phyloP scores from a whole-genome alignment of 2,329 filamentous ascomycete species.

The Tricladium varicosporioides region DNA sequence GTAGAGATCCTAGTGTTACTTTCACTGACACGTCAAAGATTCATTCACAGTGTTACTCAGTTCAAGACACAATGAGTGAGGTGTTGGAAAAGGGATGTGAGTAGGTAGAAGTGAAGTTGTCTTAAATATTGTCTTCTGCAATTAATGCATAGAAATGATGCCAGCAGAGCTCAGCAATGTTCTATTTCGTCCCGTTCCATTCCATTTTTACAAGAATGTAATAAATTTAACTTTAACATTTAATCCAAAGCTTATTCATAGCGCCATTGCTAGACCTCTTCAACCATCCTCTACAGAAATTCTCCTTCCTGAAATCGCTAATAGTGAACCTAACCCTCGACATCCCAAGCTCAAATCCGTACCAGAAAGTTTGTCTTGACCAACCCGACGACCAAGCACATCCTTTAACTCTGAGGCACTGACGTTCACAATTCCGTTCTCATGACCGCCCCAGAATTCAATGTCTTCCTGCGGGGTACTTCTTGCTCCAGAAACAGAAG shows the following conservation, averaged over 20 bases:
- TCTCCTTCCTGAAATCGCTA: background rate
- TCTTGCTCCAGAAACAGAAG: conserved; percentile 3
- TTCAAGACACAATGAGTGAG: no score
- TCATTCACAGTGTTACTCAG: no score
- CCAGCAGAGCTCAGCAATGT: background rate
- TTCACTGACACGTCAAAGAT: no score
- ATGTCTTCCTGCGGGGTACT: conserved; percentile 8
- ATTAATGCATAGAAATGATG: no score
- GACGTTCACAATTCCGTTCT: conserved; percentile 10
- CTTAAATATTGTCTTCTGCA: no score
- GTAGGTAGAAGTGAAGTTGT: no score
- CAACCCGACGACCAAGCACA: background rate
- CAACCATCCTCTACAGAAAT: background rate
- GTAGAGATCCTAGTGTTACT: no score
- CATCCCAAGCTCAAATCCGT: background rate
- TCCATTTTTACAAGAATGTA: background rate
- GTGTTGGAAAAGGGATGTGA: no score
- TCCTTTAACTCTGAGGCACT: conserved; percentile 2
- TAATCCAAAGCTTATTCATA: background rate
- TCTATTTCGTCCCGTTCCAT: background rate
- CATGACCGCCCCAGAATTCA: conserved; percentile 11
- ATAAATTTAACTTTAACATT: background rate
- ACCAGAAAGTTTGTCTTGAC: background rate
- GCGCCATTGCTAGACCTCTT: background rate
- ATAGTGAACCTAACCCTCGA: background rate